Base-by-base conservation (phyloP, 116 monocot genomes). In the Trichopus zeylanicus region DNA sequence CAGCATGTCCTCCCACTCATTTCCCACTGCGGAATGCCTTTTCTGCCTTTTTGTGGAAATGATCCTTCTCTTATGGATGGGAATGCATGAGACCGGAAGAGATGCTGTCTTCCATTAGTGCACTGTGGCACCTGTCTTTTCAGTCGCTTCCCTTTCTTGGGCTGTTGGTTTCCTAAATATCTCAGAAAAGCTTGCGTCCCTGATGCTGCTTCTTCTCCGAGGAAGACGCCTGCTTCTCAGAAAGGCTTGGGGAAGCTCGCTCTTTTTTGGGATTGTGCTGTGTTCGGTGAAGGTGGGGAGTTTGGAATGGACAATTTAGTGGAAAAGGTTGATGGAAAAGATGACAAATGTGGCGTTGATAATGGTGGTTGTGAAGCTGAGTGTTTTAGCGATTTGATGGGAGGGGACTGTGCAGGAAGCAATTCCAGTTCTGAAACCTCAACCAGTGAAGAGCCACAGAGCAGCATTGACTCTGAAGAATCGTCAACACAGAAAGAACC, bases 51-150 rank as follows among this genome's bases (percentile, higher is more conserved):
- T 18, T 46, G 7, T 22, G 19, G 49, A 49, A 49, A 73, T 73
- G 73, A 67, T 25, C 46, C 13, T 20, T 55, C 21, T 67, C 63
- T 63, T 52, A 74, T 74, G 74, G 74, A 57, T 20, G 49, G 13
- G 20, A 26, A 13, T 61, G 70, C 18, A 34, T 53, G 63, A 5
- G 10, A 15, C 61, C 48, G 42, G 13, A 55, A 74, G 37, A 37
- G 30, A 39, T 23, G 0, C 26, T 26, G 57, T 51, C 67, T 68
- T 39, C 63, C 68, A 57, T 62, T 74, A 56, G 51, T 62, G 23
- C 22, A 31, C 28, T 42, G 42, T 42, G 6, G 13, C 3, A 4
- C 12, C 12, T 42, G 18, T 42, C 42, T 3, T 37, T 37, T 29
- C 59, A 66, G 48, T 48, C 66, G 56, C 1, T 13, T 67, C 31